phyloP scores from a whole-genome alignment of 495 filamentous ascomycete species.

The Chaetomium tenue region DNA sequence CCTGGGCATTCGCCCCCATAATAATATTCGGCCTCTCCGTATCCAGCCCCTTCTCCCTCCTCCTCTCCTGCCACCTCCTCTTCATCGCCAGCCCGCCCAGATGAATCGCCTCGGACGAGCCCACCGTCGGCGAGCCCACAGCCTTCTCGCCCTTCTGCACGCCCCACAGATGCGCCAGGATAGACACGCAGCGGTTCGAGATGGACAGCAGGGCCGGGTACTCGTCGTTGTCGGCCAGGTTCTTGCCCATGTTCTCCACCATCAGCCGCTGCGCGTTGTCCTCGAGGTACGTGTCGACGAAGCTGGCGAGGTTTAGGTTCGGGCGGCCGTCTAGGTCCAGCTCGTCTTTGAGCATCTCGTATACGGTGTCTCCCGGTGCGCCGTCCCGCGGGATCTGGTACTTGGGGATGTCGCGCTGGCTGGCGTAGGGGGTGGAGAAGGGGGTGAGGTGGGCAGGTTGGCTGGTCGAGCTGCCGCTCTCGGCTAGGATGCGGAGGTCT shows the following conservation, averaged over 20 bases:
- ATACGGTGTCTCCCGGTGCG: slow-evolving; percentile 60
- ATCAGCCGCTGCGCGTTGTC: slow-evolving; percentile 62
- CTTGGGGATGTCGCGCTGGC: slow-evolving; percentile 62
- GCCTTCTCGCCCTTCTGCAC: slow-evolving; percentile 64
- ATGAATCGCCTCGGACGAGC: slow-evolving; percentile 71
- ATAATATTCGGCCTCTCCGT: slow-evolving; percentile 67
- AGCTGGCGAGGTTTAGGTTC: slow-evolving; percentile 68
- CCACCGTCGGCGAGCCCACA: slow-evolving; percentile 70
- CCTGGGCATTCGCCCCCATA: slow-evolving; percentile 77
- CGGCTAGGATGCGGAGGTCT: slow-evolving; percentile 41
- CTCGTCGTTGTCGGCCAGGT: slow-evolving; percentile 68
- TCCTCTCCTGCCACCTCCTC: slow-evolving; percentile 69
- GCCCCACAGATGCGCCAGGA: slow-evolving; percentile 69
- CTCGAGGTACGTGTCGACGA: slow-evolving; percentile 74
- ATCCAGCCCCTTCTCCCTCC: slow-evolving; percentile 59
- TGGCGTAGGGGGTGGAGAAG: slow-evolving; percentile 63
- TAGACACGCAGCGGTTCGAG: slow-evolving; percentile 68
- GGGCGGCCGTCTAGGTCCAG: slow-evolving; percentile 71
- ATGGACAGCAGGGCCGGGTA: slow-evolving; percentile 74
- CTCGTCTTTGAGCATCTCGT: slow-evolving; percentile 71
- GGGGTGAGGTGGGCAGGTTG: slow-evolving; percentile 54
- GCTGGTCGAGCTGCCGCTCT: slow-evolving; percentile 30
- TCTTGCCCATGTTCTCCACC: slow-evolving; percentile 67
- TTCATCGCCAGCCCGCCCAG: slow-evolving; percentile 78
- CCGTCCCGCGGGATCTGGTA: slow-evolving; percentile 63